Evolutionary conservation across 768 basidiomycete genomes (phyloP).

Genomic region (Paxillus ammoniavirescens): DNA sequence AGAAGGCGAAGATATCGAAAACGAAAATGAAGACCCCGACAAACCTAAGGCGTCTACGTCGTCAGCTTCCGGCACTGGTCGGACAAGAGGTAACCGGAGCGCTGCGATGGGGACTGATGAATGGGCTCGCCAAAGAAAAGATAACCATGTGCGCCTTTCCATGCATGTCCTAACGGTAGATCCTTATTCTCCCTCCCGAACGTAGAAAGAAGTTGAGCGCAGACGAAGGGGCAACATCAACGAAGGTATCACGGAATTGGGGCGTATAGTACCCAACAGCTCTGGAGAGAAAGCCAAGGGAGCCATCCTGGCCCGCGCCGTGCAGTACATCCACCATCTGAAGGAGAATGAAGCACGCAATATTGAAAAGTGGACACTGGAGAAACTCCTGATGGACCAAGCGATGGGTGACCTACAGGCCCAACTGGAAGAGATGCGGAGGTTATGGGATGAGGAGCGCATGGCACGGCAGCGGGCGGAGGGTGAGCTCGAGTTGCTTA

Average conservation of each 20-base stretch:
- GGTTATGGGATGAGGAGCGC: constrained; percentile 81
- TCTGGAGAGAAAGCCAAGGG: constrained; percentile 89
- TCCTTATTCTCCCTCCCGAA: background rate
- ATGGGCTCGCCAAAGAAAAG: constrained; percentile 78
- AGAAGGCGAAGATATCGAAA: constrained; percentile 20
- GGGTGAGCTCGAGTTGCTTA: constrained; percentile 59
- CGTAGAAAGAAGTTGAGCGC: constrained; percentile 97
- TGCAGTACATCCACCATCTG: constrained; percentile 88
- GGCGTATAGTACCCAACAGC: constrained; percentile 83
- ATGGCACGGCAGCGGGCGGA: constrained; percentile 56
- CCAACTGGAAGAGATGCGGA: constrained; percentile 78
- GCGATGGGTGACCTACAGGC: constrained; percentile 85
- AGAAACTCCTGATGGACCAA: constrained; percentile 90
- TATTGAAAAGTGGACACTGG: constrained; percentile 91
- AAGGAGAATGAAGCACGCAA: constrained; percentile 90
- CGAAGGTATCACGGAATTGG: constrained; percentile 91
- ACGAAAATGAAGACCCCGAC: constrained; percentile 29
- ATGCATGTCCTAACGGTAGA: background rate
- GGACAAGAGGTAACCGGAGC: constrained; percentile 51
- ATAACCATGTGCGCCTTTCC: constrained; percentile 65
- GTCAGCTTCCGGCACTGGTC: constrained; percentile 32
- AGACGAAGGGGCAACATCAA: constrained; percentile 94
- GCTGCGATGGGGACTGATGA: constrained; percentile 72
- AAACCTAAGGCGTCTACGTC: constrained; percentile 25
- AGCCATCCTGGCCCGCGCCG: constrained; percentile 82